Base-by-base conservation (phyloP, 768 basidiomycete species). In the Phanerodontia chrysosporium region DNA sequence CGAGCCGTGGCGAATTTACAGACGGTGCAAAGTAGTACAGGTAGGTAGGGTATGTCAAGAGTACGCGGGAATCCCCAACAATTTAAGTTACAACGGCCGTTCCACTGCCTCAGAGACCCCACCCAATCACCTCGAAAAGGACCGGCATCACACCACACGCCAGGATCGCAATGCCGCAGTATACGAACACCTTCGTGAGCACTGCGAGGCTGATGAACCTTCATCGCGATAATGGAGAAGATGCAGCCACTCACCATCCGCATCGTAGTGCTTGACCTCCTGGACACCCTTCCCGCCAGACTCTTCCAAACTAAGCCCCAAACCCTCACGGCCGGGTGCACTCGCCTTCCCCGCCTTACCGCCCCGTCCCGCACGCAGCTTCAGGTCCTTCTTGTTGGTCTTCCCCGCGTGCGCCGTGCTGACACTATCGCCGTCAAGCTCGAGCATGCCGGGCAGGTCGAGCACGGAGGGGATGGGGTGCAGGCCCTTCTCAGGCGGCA, bases 401-500 rank as follows among this genome's bases (percentile, higher is more conserved):
- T n/a, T 24, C 46, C 35, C 42, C 30, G 35, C 44, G n/a, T 63
- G 67, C 53, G 64, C 64, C 3, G 69, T 62, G 30, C 66, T 68
- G 4, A 58, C 67, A 12, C 66, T 66, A 45, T 67, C 68, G 21
- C 63, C 63, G 62, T 69, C 68, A 27, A 65, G 48, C 53, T 70
- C 64, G 7, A 70, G 48, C 65, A 71, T 64, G 21, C 69, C 63
- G 0, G 89, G 83, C 13, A 97, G 78, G 67, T 95, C 91, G 61
- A 97, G 89, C 53, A 95, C 84, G 70, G 86, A 89, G 9, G 95
- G 95, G 64, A 96, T 85, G 0, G 92, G 80, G 55, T 83, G 83
- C 48, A 95, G 72, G 1, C 78, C 80, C 58, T 72, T 77, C 61
- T 86, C 83, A 32, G 81, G 74, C 0, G 88, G 88, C 1, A 90